Conservation (phyloP, 176 grass and related monocot genomes). For the Puya raimondii region DNA sequence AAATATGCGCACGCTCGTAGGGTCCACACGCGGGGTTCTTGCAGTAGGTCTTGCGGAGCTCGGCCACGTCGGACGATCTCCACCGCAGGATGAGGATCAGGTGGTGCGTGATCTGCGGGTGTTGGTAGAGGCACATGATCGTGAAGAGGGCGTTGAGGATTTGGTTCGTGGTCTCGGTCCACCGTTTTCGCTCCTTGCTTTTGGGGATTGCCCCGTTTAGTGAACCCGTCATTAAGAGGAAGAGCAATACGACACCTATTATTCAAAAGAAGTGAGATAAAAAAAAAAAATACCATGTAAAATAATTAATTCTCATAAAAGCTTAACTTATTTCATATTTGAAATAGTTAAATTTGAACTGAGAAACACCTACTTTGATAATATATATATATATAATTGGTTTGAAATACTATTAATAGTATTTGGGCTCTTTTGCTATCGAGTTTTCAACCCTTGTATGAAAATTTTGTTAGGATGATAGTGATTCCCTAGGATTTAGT, state of each 20-base stretch:
- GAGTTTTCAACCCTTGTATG: too few relatives aligned
- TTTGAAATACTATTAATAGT: too few relatives aligned
- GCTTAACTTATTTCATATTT: too few relatives aligned
- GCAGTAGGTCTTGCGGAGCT: conserved; percentile 44
- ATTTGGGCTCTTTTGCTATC: too few relatives aligned
- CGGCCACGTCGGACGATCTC: conserved; percentile 21
- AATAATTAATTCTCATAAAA: too few relatives aligned
- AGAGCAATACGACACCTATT: conserved; percentile 27
- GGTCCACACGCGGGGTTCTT: conserved; percentile 16
- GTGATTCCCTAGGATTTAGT: too few relatives aligned
- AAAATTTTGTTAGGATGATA: too few relatives aligned
- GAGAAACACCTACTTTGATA: too few relatives aligned
- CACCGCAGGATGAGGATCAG: conserved; percentile 35
- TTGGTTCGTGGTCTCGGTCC: conserved; percentile 64
- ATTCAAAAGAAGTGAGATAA: too few relatives aligned
- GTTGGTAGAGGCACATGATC: conserved; percentile 74
- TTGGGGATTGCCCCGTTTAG: conserved; percentile 48
- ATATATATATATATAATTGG: too few relatives aligned
- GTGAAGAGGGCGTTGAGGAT: conserved; percentile 75
- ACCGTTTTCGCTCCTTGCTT: conserved; percentile 25
- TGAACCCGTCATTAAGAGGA: conserved; percentile 63
- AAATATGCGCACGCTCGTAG: conserved; percentile 38
- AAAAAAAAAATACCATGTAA: too few relatives aligned
- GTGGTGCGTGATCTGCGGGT: conserved; percentile 59
- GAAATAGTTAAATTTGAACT: too few relatives aligned